Evolutionary conservation across 169 alveolate species (phyloP).

Genomic region (Eimeria acervulina): DNA sequence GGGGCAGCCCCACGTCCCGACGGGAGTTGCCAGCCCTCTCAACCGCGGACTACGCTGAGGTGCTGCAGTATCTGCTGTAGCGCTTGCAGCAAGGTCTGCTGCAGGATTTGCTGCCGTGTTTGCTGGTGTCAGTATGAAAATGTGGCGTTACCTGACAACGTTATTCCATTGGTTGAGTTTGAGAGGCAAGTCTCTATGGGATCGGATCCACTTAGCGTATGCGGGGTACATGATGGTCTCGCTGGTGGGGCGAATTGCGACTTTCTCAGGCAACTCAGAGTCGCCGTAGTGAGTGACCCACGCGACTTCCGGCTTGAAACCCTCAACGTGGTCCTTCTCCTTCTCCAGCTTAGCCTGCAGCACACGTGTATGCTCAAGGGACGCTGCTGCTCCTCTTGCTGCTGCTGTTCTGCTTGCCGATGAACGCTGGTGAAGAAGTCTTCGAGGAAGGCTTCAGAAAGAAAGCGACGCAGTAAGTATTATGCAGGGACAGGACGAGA

Average conservation of each 20-base stretch:
- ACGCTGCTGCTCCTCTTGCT: background rate
- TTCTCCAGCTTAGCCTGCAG: constrained; percentile 96
- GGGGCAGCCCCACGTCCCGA: background rate
- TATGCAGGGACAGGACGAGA: too few species aligned
- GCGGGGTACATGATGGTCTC: constrained; percentile 99
- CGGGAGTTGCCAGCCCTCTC: background rate
- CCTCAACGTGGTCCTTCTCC: constrained; percentile 99
- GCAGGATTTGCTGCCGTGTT: background rate
- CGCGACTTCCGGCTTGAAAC: constrained; percentile 99
- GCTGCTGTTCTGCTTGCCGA: background rate
- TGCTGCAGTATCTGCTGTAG: constrained; percentile 4
- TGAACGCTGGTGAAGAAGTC: background rate
- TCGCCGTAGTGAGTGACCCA: constrained; percentile 96
- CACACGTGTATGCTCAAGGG: background rate
- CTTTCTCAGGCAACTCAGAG: constrained; percentile 96
- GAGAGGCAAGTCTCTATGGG: constrained; percentile 99
- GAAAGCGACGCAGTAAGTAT: too few species aligned
- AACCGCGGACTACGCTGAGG: background rate
- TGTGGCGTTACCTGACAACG: constrained; percentile 71
- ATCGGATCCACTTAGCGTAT: constrained; percentile 98
- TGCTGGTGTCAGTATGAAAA: background rate
- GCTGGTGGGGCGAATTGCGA: constrained; percentile 99
- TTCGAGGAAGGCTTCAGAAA: too few species aligned
- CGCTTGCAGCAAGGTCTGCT: background rate
- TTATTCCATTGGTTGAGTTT: constrained; percentile 96